phyloP scores from a whole-genome alignment of 345 rosid genomes.

The Moricandia arvensis region DNA sequence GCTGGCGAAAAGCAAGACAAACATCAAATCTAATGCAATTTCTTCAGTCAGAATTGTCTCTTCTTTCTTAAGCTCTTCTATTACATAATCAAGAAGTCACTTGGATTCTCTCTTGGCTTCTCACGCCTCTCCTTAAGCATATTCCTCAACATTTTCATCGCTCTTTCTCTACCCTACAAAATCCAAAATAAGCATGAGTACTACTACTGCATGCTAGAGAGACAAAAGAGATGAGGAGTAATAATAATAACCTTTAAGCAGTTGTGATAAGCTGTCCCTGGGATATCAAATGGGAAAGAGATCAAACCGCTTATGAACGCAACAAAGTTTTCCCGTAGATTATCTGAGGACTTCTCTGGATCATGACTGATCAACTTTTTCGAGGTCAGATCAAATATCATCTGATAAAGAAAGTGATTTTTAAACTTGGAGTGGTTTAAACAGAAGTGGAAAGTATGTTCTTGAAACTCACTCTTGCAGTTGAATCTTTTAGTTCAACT shows the following conservation, averaged over 20 bases:
- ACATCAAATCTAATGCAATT: constrained; percentile 90
- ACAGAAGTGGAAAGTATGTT: background rate
- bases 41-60: constrained; percentile 79
- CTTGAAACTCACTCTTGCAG: constrained; percentile 61
- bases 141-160: constrained; percentile 75
- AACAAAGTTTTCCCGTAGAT: constrained; percentile 29
- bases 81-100: constrained; percentile 84
- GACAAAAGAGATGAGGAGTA: background rate
- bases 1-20: constrained; percentile 87
- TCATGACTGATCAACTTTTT: constrained; percentile 32
- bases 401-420: constrained; percentile 9
- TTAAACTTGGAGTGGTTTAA: background rate
- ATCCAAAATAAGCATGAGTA: constrained; percentile 10
- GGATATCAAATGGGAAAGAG: constrained; percentile 38
- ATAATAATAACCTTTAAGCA: constrained; percentile 34
- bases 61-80: constrained; percentile 71
- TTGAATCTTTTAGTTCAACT: constrained; percentile 75
- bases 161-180: constrained; percentile 81
- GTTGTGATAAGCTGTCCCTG: constrained; percentile 43
- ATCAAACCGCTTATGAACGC: constrained; percentile 39
- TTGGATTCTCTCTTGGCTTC: constrained; percentile 47
- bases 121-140: constrained; percentile 67
- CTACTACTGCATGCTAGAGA: background rate
- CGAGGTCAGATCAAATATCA: constrained; percentile 35
- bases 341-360: constrained; percentile 19